phyloP scores from a whole-genome alignment of 805 yeast species.

The Diddensiella transvaalensis region DNA sequence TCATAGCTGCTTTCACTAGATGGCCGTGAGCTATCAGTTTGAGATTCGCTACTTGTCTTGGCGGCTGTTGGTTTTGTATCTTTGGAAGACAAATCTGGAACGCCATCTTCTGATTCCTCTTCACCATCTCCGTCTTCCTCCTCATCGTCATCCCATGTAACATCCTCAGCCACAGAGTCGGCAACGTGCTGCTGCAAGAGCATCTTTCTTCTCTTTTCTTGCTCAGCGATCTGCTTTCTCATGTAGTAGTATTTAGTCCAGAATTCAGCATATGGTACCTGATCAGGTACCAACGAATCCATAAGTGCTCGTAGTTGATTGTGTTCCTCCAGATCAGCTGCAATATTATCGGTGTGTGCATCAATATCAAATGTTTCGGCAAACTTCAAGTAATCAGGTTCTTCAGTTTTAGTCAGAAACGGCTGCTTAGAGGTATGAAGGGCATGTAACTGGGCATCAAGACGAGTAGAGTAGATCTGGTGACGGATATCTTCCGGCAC shows the following conservation, averaged over 20 bases:
- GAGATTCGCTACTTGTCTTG: conserved; percentile 11
- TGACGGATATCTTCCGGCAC: conserved; percentile 38
- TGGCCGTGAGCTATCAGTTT: conserved; percentile 29
- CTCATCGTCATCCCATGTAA: conserved; percentile 34
- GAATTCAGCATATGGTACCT: conserved; percentile 55
- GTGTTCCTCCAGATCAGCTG: conserved; percentile 45
- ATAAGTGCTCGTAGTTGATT: conserved; percentile 52
- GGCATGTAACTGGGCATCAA: conserved; percentile 59
- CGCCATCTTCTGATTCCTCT: background rate
- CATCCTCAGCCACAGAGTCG: conserved; percentile 33
- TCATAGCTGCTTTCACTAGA: conserved; percentile 42
- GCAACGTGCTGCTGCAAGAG: conserved; percentile 45
- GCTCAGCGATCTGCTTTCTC: conserved; percentile 50
- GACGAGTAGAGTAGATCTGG: conserved; percentile 46
- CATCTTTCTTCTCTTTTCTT: conserved; percentile 64
- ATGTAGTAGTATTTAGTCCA: conserved; percentile 71
- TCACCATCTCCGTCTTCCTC: conserved; percentile 38
- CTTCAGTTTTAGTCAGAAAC: conserved; percentile 37
- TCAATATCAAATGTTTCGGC: conserved; percentile 42
- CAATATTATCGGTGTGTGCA: conserved; percentile 48
- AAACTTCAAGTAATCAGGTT: conserved; percentile 37
- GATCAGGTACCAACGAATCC: conserved; percentile 64
- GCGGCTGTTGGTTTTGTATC: conserved; percentile 13
- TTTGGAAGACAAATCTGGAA: background rate
- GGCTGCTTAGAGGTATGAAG: conserved; percentile 49